phyloP scores from a whole-genome alignment of 2,329 filamentous ascomycete genomes.

The Incumbomyces delicatus region DNA sequence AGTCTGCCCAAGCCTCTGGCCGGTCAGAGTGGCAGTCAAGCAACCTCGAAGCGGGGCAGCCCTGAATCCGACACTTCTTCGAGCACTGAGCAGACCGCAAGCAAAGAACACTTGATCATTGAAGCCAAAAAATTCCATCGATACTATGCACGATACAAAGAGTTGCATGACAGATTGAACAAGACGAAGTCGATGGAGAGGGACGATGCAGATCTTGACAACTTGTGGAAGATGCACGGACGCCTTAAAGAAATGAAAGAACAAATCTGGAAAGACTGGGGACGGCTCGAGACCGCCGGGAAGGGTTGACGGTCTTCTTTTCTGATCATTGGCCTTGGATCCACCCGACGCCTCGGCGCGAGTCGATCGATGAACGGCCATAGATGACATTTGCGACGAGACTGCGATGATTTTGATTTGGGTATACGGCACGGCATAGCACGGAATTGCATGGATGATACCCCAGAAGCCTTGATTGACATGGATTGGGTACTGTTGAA shows the following conservation, averaged over 20 bases:
- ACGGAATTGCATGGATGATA: constrained; percentile 3
- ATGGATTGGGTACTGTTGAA: not conserved
- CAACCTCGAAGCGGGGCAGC: constrained; percentile 8
- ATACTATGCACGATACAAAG: constrained; percentile 49
- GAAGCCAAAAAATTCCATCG: constrained; percentile 44
- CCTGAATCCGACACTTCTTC: constrained; percentile 16
- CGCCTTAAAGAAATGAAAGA: constrained; percentile 21
- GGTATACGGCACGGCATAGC: not conserved
- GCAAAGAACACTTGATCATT: constrained; percentile 29
- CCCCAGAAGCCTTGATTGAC: constrained; percentile 1
- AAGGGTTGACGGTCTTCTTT: not conserved
- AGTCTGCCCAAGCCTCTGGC: constrained; percentile 19
- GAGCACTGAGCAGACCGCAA: constrained; percentile 26
- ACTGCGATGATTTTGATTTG: not conserved
- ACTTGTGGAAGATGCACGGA: constrained; percentile 34
- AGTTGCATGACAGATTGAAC: constrained; percentile 42
- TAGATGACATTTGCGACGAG: not conserved
- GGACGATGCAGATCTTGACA: constrained; percentile 38
- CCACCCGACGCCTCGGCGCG: too few species aligned
- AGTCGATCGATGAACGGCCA: not conserved
- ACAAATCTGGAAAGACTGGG: constrained; percentile 22
- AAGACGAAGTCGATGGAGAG: constrained; percentile 34
- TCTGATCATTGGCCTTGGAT: not conserved
- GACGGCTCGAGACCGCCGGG: constrained; percentile 6
- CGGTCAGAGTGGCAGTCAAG: constrained; percentile 4